Evolutionary conservation across 208 protist species (phyloP).

Genomic region (Tritrichomonas musculus): DNA sequence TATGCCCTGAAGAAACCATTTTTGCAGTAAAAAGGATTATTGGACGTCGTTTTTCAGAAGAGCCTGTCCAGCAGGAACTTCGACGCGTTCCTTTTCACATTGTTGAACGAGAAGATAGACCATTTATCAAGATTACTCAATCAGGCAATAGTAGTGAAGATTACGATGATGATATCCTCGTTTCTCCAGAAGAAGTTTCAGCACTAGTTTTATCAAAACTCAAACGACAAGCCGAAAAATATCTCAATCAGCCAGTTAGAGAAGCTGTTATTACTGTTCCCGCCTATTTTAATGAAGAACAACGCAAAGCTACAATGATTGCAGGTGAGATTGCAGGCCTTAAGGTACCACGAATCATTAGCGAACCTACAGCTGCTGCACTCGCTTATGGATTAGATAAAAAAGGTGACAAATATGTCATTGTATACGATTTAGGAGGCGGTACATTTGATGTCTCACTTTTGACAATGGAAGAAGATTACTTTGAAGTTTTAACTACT

Average conservation of each 20-base stretch:
- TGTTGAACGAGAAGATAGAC: conserved; percentile 48
- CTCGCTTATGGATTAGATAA: conserved; percentile 61
- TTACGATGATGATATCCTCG: not conserved
- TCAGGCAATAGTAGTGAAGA: too few species aligned
- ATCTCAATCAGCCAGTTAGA: conserved; percentile 46
- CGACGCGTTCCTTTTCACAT: conserved; percentile 90
- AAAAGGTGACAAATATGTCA: conserved; percentile 52
- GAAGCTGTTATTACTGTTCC: conserved; percentile 59
- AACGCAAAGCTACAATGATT: conserved; percentile 67
- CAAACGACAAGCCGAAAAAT: conserved; percentile 36
- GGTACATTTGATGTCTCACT: conserved; percentile 94
- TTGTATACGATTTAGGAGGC: conserved; percentile 76
- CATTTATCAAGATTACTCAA: not conserved
- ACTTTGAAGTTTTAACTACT: conserved; percentile 80
- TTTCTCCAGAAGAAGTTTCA: conserved; percentile 32
- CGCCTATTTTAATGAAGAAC: conserved; percentile 71
- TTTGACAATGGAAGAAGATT: conserved; percentile 71
- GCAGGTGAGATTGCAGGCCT: conserved; percentile 62
- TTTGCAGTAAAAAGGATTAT: conserved; percentile 81
- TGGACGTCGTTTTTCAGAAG: conserved; percentile 75
- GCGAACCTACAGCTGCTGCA: conserved; percentile 60
- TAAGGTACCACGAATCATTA: conserved; percentile 56
- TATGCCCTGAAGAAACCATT: conserved; percentile 73
- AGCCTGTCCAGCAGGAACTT: conserved; percentile 78
- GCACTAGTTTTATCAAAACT: conserved; percentile 23